Evolutionary conservation across 1,284 basidiomycete species (phyloP), one percentile per base, ranked within the genome.

Genomic region (Cerrena zonata): DNA sequence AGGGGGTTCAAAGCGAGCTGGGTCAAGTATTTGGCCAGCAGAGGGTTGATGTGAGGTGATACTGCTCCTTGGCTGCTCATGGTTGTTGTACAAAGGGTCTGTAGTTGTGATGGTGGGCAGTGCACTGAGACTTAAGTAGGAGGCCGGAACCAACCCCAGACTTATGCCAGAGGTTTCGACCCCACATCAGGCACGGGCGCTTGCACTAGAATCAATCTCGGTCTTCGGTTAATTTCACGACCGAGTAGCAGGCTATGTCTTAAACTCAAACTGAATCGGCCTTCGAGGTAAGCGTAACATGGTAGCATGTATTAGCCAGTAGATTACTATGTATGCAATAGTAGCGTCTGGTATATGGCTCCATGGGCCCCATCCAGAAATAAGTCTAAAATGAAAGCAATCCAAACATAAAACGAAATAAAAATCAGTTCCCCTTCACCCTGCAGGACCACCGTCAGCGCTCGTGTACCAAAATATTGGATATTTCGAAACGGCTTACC

Each of bases 1-100:
- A 91, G 70, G 2, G 89, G 89, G 61, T 89, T 73, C 4, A 70
- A 61, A 1, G 77, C 69, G 41, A 91, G 78, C 59, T 85, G 77
- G 10, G 69, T 62, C 5, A 89, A 74, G 64, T 90, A 90, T 44
- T 71, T 76, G 22, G 76, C 74, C 34, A 89, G 75, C 30, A 87
- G 70, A 21, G 82, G 76, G 58, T 82, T 34, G 30, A 34, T 34
- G 30, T 7, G 30, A 7, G 7, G 7, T 7, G 30, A 34, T 15
- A 34, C 30, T 7, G 30, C 30, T 15, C 15, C 30, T 7, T 7
- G 7, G 7, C 15, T 15, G 7, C 7, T 15, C 7, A 34, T 34
- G 30, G 30, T 34, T 34, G 15, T 7, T 34, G 30, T 34, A 34
- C 30, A 34, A 34, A 7, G 30, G 30, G 30, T 34, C 30, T n/a